A percentile compares a stretch with the other conserved stretches of the same genome.
phyloP scores from a whole-genome alignment of 495 filamentous ascomycete genomes.

The Penicillium psychrofluorescens region DNA sequence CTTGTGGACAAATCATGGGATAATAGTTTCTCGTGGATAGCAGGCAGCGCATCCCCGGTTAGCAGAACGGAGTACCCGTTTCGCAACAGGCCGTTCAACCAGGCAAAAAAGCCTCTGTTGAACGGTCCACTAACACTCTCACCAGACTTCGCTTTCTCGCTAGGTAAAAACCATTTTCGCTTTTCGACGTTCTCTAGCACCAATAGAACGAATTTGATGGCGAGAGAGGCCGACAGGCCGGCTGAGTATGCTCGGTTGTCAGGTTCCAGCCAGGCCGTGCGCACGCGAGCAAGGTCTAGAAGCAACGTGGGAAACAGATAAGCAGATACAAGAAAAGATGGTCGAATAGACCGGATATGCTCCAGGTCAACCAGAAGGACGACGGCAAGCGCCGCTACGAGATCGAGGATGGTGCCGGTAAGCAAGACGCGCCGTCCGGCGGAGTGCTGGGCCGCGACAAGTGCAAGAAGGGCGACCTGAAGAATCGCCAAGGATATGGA shows the following conservation, averaged over 20 bases:
- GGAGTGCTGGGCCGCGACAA: conserved; percentile 20
- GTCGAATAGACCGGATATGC: conserved; percentile 34
- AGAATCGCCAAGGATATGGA: conserved; percentile 24
- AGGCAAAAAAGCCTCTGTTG: conserved; percentile 38
- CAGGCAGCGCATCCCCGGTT: conserved; percentile 26
- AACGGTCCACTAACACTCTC: conserved; percentile 46
- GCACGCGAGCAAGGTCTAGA: conserved; percentile 39
- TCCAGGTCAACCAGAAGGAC: conserved; percentile 38
- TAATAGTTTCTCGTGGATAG: conserved; percentile 24
- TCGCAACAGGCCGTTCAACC: conserved; percentile 42
- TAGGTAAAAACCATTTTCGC: conserved; percentile 12
- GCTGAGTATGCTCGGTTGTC: conserved; percentile 2
- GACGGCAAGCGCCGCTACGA: conserved; percentile 24
- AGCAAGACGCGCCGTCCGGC: conserved; percentile 23
- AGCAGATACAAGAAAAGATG: conserved; percentile 40
- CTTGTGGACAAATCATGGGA: conserved; percentile 2
- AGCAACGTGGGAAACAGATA: conserved; percentile 47
- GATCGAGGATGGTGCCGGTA: conserved; percentile 27
- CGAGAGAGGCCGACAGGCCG: conserved; percentile 34
- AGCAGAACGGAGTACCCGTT: conserved; percentile 32
- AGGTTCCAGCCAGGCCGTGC: conserved; percentile 41
- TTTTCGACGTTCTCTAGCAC: conserved; percentile 41
- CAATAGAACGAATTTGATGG: conserved; percentile 33
- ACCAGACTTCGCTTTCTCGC: conserved; percentile 27
- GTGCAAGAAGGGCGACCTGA: conserved; percentile 30